phyloP scores from a whole-genome alignment of 75 land plant species.

The Selaginella moellendorffii region DNA sequence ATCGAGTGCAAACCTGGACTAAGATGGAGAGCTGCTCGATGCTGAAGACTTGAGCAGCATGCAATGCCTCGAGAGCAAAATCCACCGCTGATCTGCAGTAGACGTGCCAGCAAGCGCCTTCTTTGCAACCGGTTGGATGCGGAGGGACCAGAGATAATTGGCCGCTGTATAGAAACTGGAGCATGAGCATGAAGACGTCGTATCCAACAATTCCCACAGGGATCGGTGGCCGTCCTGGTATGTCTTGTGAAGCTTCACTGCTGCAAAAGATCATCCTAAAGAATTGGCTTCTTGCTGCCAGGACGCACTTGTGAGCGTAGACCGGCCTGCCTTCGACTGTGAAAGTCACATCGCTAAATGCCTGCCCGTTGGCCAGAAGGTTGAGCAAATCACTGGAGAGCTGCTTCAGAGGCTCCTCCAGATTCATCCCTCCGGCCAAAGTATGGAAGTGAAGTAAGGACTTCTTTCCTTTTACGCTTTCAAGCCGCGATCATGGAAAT shows the following conservation, averaged over 20 bases:
- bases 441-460: neutral
- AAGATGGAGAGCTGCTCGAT: slow-evolving; percentile 47
- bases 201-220: slow-evolving; percentile 88
- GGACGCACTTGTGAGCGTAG: slow-evolving; percentile 80
- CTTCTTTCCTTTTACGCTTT: neutral
- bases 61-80: slow-evolving; percentile 71
- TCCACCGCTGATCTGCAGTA: slow-evolving; percentile 83
- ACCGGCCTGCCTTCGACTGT: slow-evolving; percentile 66
- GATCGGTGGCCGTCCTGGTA: slow-evolving; percentile 30
- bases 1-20: slow-evolving; percentile 18
- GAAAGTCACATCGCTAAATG: slow-evolving; percentile 82
- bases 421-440: slow-evolving; percentile 17
- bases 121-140: slow-evolving; percentile 34
- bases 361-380: slow-evolving; percentile 69
- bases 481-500: neutral
- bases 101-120: slow-evolving; percentile 63
- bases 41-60: slow-evolving; percentile 75
- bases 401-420: slow-evolving; percentile 48
- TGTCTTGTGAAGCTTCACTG: slow-evolving; percentile 5
- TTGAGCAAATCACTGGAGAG: slow-evolving; percentile 64
- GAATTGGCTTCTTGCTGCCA: slow-evolving; percentile 69
- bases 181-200: slow-evolving; percentile 71
- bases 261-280: slow-evolving; percentile 71
- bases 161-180: slow-evolving; percentile 86
- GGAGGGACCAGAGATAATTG: slow-evolving; percentile 53